Conservation (phyloP, 495 filamentous ascomycete genomes). For the Lasiosphaeria ovina region DNA sequence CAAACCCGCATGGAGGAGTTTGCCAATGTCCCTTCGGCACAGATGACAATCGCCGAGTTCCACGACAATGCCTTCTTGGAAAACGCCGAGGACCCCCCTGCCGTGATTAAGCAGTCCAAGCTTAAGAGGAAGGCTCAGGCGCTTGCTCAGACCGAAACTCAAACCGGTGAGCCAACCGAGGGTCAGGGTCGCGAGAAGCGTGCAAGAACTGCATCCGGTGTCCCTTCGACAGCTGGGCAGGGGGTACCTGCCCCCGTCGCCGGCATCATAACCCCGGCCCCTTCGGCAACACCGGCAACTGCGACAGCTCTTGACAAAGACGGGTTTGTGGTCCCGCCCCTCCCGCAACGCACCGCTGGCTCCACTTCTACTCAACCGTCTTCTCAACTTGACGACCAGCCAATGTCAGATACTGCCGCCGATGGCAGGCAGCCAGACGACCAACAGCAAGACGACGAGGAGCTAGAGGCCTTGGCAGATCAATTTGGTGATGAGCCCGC, state of each 20-base stretch:
- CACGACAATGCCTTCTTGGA: constrained; percentile 58
- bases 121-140: constrained; percentile 33
- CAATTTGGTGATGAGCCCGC: constrained; percentile 34
- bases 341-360: constrained; percentile 14
- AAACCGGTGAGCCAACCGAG: constrained; percentile 26
- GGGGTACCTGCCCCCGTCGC: not conserved
- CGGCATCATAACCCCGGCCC: not conserved
- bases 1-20: constrained; percentile 88
- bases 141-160: constrained; percentile 27
- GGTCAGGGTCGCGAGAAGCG: constrained; percentile 24
- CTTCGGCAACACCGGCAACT: constrained; percentile 1
- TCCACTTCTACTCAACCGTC: not conserved
- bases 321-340: constrained; percentile 30
- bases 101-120: constrained; percentile 63
- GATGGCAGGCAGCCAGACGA: not conserved
- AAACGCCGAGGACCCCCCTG: constrained; percentile 70
- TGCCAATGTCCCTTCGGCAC: constrained; percentile 71
- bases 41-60: constrained; percentile 84
- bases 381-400: not conserved
- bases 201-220: constrained; percentile 18
- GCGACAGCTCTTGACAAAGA: constrained; percentile 26
- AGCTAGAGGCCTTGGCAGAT: constrained; percentile 30
- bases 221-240: constrained; percentile 11
- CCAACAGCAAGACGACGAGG: constrained; percentile 12
- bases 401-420: too few species aligned